Evolutionary conservation across 2,329 filamentous ascomycete genomes (phyloP).

Genomic region (Penicillium sp.): DNA sequence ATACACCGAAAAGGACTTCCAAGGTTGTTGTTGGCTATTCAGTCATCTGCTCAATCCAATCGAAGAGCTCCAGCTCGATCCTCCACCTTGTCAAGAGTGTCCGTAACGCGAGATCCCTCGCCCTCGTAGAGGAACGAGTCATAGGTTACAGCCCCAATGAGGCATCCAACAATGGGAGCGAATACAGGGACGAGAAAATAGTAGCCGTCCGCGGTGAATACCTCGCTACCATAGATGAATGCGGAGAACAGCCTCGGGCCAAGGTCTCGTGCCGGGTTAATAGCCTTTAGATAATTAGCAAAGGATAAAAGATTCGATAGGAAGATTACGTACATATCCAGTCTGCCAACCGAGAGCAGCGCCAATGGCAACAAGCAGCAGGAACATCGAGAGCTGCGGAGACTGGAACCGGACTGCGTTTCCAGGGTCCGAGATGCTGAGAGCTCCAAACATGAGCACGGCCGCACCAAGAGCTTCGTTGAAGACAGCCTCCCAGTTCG

Average conservation of each 20-base stretch:
- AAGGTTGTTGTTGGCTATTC: no score
- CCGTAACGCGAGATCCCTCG: conserved; percentile 27
- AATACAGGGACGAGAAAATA: conserved; percentile 29
- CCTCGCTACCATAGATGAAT: conserved; percentile 26
- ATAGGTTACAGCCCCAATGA: conserved; percentile 25
- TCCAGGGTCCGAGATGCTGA: conserved; percentile 24
- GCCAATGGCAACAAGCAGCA: conserved; percentile 27
- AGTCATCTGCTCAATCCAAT: background rate
- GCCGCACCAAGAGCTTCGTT: conserved; percentile 25
- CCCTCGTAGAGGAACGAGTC: conserved; percentile 26
- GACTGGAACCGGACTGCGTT: conserved; percentile 24
- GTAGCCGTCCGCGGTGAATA: conserved; percentile 24
- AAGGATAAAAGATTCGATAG: background rate
- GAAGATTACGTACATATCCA: conserved; percentile 26
- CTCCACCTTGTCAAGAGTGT: conserved; percentile 23
- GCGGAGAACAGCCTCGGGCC: conserved; percentile 29
- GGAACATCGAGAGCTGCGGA: conserved; percentile 24
- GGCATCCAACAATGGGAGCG: conserved; percentile 25
- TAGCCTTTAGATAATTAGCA: conserved; percentile 18
- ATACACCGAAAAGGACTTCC: no score
- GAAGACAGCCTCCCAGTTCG: conserved; percentile 31
- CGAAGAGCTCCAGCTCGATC: conserved; percentile 5
- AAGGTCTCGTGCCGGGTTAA: conserved; percentile 30
- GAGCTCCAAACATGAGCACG: conserved; percentile 28
- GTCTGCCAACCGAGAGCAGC: conserved; percentile 31